A percentile compares a stretch with the other conserved stretches of the same genome.
These are phyloP conservation scores for Sclerotinia sclerotiorum DNA, from an alignment of 2,329 filamentous ascomycete genomes.

Conservation along the genomic window DNA sequence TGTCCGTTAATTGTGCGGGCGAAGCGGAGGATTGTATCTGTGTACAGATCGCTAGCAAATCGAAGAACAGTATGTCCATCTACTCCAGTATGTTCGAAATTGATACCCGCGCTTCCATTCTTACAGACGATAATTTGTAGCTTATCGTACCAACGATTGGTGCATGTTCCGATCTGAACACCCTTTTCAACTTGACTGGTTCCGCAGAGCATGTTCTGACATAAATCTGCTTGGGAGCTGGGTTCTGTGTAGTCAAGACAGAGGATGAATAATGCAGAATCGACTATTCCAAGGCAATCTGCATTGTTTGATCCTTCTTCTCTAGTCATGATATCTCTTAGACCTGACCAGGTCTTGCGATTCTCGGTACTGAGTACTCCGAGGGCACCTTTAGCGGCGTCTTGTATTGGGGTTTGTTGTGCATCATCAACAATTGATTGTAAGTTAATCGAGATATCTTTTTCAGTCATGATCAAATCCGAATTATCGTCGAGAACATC, in stretches of 20 bases:
- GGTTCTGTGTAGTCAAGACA: conserved; percentile 94
- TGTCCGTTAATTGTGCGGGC: conserved; percentile 93
- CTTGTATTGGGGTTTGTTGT: conserved; percentile 82
- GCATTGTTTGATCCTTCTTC: conserved; percentile 91
- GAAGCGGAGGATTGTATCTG: conserved; percentile 94
- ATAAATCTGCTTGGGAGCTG: conserved; percentile 75
- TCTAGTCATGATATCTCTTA: conserved; percentile 82
- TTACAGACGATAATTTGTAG: conserved; percentile 98
- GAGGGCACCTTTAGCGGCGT: conserved; percentile 90
- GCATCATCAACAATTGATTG: conserved; percentile 92
- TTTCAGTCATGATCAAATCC: conserved; percentile 95
- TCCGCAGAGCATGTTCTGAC: conserved; percentile 97
- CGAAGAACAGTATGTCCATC: conserved; percentile 96
- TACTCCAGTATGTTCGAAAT: conserved; percentile 97
- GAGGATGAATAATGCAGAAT: conserved; percentile 87
- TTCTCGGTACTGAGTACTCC: conserved; percentile 96
- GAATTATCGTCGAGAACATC: conserved; percentile 93
- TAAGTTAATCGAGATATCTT: conserved; percentile 86
- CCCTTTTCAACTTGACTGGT: conserved; percentile 89
- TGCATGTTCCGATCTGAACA: conserved; percentile 95
- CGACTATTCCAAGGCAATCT: conserved; percentile 92
- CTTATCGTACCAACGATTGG: conserved; percentile 99
- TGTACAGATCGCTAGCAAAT: conserved; percentile 95
- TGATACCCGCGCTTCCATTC: conserved; percentile 97
- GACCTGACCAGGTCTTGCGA: conserved; percentile 89